phyloP scores from a whole-genome alignment of 768 basidiomycete species.

The Fibroporia radiculosa region DNA sequence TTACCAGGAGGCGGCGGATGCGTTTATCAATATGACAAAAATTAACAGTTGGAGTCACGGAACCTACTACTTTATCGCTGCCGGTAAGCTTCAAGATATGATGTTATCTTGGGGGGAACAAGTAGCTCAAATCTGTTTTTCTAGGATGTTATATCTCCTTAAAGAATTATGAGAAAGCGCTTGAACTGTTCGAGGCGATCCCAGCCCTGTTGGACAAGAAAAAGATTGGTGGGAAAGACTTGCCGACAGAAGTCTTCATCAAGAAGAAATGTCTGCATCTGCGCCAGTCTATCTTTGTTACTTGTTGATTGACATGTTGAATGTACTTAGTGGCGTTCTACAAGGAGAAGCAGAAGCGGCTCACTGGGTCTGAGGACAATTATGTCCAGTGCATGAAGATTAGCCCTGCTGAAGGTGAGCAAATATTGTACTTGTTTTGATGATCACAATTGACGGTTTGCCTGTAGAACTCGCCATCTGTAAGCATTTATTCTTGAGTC shows the following conservation, averaged over 20 bases:
- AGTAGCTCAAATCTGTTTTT: background rate
- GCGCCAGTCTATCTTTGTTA: background rate
- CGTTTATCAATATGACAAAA: slow-evolving; percentile 55
- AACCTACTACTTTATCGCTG: slow-evolving; percentile 72
- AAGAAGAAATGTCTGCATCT: slow-evolving; percentile 59
- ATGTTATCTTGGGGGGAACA: background rate
- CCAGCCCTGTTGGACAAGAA: slow-evolving; percentile 50
- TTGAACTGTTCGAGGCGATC: slow-evolving; percentile 53
- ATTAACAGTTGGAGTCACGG: slow-evolving; percentile 76
- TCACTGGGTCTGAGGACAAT: slow-evolving; percentile 42
- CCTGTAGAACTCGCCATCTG: slow-evolving; percentile 60
- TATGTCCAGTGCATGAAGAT: slow-evolving; percentile 55
- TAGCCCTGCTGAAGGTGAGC: slow-evolving; percentile 61
- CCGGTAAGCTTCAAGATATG: slow-evolving; percentile 29
- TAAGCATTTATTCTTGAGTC: slow-evolving; percentile 27
- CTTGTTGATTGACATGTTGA: background rate
- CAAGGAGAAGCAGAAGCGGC: slow-evolving; percentile 53
- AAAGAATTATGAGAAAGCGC: slow-evolving; percentile 48
- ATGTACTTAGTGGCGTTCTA: slow-evolving; percentile 59
- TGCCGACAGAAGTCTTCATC: slow-evolving; percentile 73
- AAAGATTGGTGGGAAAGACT: slow-evolving; percentile 57
- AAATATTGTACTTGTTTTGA: too few relatives aligned
- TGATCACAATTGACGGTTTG: too few relatives aligned
- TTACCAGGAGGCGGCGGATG: slow-evolving; percentile 61
- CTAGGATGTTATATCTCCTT: slow-evolving; percentile 57